Percentiles rank a stretch among this genome's conserved stretches.
Conservation (phyloP, 148 eudicot species). For the Rhododendron kiyosumense region DNA sequence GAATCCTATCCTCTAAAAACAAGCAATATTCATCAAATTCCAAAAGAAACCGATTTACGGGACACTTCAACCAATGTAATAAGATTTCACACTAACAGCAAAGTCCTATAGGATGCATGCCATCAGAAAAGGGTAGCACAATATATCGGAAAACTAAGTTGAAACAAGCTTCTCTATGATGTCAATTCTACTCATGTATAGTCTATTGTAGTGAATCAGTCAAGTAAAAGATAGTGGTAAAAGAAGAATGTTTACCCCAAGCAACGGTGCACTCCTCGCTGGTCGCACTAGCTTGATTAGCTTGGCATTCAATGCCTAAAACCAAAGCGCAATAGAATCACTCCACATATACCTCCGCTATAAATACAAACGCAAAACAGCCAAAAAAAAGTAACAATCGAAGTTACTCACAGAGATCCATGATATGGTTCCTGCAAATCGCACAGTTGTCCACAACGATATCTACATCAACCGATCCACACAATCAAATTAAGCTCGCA, state of each 20-base stretch:
- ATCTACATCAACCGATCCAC: conserved; percentile 34
- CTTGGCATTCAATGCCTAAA: conserved; percentile 83
- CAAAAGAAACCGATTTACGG: background rate
- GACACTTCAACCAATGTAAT: background rate
- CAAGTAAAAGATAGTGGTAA: background rate
- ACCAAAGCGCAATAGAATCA: conserved; percentile 5
- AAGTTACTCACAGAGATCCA: conserved; percentile 54
- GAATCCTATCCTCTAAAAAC: background rate
- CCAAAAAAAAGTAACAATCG: background rate
- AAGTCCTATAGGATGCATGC: background rate
- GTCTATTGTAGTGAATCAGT: background rate
- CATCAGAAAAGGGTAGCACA: background rate
- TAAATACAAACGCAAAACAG: background rate
- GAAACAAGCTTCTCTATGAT: background rate
- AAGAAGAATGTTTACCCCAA: conserved; percentile 20
- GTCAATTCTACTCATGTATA: background rate
- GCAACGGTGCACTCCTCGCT: conserved; percentile 51
- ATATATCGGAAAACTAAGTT: background rate
- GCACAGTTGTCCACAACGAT: conserved; percentile 91
- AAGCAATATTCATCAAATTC: background rate
- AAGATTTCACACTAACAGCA: background rate
- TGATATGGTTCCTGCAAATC: conserved; percentile 61
- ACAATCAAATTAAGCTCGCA: background rate
- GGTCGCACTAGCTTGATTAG: conserved; percentile 88
- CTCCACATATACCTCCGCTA: background rate